These are phyloP conservation scores for Candida nonsorbophila DNA, from an alignment of 805 yeast genomes.

Conservation along the genomic window DNA sequence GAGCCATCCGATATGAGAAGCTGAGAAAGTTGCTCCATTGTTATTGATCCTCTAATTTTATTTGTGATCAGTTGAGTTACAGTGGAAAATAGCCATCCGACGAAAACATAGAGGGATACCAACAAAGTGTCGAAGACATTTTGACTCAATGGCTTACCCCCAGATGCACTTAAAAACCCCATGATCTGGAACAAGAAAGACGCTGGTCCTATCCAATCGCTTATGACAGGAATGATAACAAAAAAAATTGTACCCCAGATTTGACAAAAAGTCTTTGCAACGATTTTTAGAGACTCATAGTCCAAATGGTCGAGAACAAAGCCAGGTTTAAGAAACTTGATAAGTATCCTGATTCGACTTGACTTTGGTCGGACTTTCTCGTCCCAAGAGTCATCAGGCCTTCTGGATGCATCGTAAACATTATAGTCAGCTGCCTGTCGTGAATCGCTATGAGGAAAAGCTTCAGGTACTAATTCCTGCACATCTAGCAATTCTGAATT, in stretches of 20 bases:
- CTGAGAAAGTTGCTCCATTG: constrained; percentile 11
- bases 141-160: constrained; percentile 19
- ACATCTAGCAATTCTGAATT: too few relatives aligned
- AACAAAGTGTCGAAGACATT: constrained; percentile 12
- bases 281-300: constrained; percentile 18
- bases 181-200: constrained; percentile 22
- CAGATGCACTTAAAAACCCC: constrained; percentile 20
- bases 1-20: constrained; percentile 17
- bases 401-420: too few relatives aligned
- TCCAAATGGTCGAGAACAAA: constrained; percentile 21
- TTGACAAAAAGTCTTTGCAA: constrained; percentile 20
- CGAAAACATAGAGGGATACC: constrained; percentile 10
- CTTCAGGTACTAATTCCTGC: too few relatives aligned
- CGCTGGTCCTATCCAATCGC: constrained; percentile 24
- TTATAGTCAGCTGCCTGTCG: too few relatives aligned
- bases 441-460: too few relatives aligned
- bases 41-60: constrained; percentile 18
- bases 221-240: constrained; percentile 15
- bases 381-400: not conserved
- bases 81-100: constrained; percentile 18
- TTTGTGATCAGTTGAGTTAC: constrained; percentile 20
- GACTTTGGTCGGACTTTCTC: constrained; percentile 7
- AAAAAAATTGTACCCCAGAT: constrained; percentile 21
- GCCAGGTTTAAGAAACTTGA: constrained; percentile 13
- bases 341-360: constrained; percentile 9